These are phyloP conservation scores for Phyllosticta capitalensis DNA, from an alignment of 2,329 filamentous ascomycete species.

Conservation along the genomic window DNA sequence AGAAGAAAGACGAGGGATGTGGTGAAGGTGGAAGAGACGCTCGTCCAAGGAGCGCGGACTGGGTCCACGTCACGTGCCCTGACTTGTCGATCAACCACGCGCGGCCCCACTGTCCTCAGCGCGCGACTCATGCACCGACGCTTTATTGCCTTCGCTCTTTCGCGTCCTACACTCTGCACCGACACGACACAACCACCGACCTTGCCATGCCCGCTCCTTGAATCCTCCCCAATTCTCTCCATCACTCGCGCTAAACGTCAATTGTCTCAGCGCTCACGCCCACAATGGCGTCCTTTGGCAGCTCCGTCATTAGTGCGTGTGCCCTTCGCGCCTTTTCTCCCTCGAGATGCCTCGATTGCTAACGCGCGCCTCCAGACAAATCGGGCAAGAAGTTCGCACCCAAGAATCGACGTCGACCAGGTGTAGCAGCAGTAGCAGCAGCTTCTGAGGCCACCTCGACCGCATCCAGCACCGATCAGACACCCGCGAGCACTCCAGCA, in stretches of 20 bases:
- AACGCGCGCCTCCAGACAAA: slow-evolving; percentile 22
- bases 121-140: slow-evolving; percentile 4
- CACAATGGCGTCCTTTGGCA: slow-evolving; percentile 36
- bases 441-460: slow-evolving; percentile 16
- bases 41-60: slow-evolving; percentile 3
- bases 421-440: slow-evolving; percentile 17
- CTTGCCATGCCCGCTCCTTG: not conserved
- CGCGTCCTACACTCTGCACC: not conserved
- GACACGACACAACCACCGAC: not conserved
- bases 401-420: slow-evolving; percentile 35
- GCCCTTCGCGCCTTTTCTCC: slow-evolving; percentile 12
- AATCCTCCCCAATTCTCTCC: not conserved
- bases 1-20: slow-evolving; percentile 4
- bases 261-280: not conserved
- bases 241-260: not conserved
- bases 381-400: slow-evolving; percentile 40
- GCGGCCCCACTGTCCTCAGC: slow-evolving; percentile 2
- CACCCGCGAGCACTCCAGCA: slow-evolving; percentile 13
- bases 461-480: slow-evolving; percentile 14
- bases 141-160: not conserved
- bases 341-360: slow-evolving; percentile 10
- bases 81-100: slow-evolving; percentile 3
- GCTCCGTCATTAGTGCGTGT: slow-evolving; percentile 42
- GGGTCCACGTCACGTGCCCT: slow-evolving; percentile 2
- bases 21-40: slow-evolving; percentile 9